These are phyloP conservation scores for Stagonosporopsis chrysanthemi DNA, from an alignment of 2,329 filamentous ascomycete genomes.

Conservation along the genomic window DNA sequence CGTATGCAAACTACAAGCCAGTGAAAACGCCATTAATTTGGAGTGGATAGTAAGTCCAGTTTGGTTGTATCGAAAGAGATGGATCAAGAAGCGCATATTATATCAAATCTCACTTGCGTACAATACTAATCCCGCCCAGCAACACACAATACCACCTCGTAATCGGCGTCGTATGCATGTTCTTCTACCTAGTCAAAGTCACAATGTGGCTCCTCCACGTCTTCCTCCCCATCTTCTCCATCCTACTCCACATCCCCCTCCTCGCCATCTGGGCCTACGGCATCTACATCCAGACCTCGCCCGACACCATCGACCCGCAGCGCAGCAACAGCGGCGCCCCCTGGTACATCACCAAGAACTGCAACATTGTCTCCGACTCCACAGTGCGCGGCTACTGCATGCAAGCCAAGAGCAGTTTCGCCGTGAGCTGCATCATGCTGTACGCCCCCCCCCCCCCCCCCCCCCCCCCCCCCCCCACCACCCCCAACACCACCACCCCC, in stretches of 20 bases:
- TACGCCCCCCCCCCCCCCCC: constrained; percentile 55
- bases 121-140: constrained; percentile 52
- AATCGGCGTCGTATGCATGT: constrained; percentile 77
- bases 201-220: constrained; percentile 74
- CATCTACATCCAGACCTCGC: constrained; percentile 74
- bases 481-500: constrained; percentile 2
- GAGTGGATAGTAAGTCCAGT: constrained; percentile 70
- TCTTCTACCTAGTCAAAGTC: constrained; percentile 75
- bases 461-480: neutral
- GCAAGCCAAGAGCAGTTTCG: constrained; percentile 73
- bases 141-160: constrained; percentile 79
- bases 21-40: constrained; percentile 72
- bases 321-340: constrained; percentile 68
- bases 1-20: constrained; percentile 73
- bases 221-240: constrained; percentile 71
- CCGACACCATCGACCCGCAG: constrained; percentile 72
- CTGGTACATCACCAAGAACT: constrained; percentile 79
- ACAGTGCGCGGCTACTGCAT: constrained; percentile 66
- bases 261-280: constrained; percentile 70
- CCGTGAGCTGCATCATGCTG: constrained; percentile 71
- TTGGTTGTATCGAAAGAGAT: neutral
- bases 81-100: neutral
- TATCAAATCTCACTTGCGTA: neutral
- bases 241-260: constrained; percentile 65
- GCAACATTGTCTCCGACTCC: constrained; percentile 65